These are phyloP conservation scores for Pinus tabuliformis DNA, from an alignment of 75 land plant species.

Conservation along the genomic window DNA sequence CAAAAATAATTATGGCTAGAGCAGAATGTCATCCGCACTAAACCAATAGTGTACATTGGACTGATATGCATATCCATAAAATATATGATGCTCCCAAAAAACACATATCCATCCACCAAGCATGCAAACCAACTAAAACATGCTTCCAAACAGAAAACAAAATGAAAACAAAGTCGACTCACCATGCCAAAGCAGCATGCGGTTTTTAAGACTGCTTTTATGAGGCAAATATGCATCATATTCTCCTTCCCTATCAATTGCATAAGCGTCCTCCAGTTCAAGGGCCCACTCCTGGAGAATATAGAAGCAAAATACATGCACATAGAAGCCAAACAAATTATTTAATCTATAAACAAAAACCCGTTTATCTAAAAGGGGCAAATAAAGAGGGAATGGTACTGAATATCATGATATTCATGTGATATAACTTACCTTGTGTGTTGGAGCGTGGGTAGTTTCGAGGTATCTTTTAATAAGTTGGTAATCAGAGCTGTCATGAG, in stretches of 20 bases:
- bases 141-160: neutral
- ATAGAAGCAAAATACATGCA: neutral
- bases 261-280: constrained; percentile 91
- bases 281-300: constrained; percentile 77
- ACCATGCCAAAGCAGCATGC: constrained; percentile 99
- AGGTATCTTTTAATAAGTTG: constrained; percentile 76
- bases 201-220: constrained; percentile 65
- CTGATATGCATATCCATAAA: neutral
- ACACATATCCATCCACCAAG: too few relatives aligned
- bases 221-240: constrained; percentile 57
- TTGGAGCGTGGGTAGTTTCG: constrained; percentile 90
- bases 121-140: neutral
- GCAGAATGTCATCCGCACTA: neutral
- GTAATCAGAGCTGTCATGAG: constrained; percentile 87
- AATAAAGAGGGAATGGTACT: neutral
- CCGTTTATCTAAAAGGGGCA: neutral
- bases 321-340: neutral
- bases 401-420: neutral
- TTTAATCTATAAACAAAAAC: neutral
- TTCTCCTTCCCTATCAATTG: constrained; percentile 92
- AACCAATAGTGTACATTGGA: neutral
- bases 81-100: neutral
- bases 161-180: neutral
- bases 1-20: neutral
- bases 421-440: constrained; percentile 67